These are phyloP conservation scores for Mesembryanthemum crystallinum DNA, from an alignment of 148 eudicot species.

Conservation along the genomic window DNA sequence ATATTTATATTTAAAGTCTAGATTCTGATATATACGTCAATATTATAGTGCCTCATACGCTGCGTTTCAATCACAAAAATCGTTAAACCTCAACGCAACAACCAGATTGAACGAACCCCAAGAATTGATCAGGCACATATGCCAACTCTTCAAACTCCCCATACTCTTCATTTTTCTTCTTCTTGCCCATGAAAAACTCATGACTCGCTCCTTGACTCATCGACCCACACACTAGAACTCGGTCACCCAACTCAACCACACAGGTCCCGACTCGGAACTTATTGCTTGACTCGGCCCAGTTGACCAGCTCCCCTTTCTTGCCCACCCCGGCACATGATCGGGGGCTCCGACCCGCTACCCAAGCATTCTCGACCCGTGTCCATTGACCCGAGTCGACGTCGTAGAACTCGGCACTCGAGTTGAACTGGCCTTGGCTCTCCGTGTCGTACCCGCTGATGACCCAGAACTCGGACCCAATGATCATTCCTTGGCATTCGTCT, in stretches of 20 bases:
- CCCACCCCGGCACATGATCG: conserved; percentile 45
- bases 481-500: conserved; percentile 68
- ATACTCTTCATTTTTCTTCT: conserved; percentile 26
- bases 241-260: conserved; percentile 46
- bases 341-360: conserved; percentile 51
- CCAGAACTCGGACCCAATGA: conserved; percentile 71
- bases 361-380: conserved; percentile 50
- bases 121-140: conserved; percentile 48
- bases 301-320: conserved; percentile 33
- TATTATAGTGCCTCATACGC: too few species aligned
- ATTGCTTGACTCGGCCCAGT: conserved; percentile 42
- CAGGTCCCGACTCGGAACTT: conserved; percentile 41
- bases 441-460: conserved; percentile 79
- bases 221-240: conserved; percentile 50
- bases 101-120: conserved; percentile 57
- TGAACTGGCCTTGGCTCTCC: conserved; percentile 58
- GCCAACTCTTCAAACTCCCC: conserved; percentile 41
- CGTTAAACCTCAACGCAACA: conserved; percentile 54
- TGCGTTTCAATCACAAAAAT: too few species aligned
- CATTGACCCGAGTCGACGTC: conserved; percentile 38
- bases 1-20: too few species aligned
- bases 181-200: conserved; percentile 38
- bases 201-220: conserved; percentile 41
- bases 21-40: too few species aligned
- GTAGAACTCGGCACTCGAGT: conserved; percentile 49